Conservation (phyloP, 2,329 filamentous ascomycete genomes). For the Colletotrichum sojae region DNA sequence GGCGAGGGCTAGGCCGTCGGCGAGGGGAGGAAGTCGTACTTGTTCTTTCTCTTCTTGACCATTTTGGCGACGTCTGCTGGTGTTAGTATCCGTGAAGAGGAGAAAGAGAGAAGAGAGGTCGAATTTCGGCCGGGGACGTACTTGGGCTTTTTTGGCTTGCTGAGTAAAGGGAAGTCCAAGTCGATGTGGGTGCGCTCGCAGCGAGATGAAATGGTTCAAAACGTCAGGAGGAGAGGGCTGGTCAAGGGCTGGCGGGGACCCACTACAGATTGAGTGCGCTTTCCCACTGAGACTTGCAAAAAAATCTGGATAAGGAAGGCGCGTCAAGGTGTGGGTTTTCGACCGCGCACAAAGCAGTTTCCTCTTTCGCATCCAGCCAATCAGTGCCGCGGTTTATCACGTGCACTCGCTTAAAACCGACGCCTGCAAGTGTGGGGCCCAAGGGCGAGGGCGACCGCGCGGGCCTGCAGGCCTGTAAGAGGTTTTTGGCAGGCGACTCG, state of each 20-base stretch:
- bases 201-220: not conserved
- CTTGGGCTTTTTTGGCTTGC: constrained; percentile 42
- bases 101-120: constrained; percentile 40
- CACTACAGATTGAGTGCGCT: not conserved
- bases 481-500: not conserved
- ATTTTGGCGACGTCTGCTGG: constrained; percentile 71
- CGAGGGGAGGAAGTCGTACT: constrained; percentile 62
- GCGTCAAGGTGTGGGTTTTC: not conserved
- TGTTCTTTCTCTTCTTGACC: constrained; percentile 82
- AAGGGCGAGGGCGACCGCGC: constrained; percentile 21
- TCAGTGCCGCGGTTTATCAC: accelerated
- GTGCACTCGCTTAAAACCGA: constrained; percentile 45
- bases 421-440: constrained; percentile 34
- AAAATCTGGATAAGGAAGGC: not conserved
- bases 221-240: constrained; percentile 12
- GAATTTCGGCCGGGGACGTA: constrained; percentile 35
- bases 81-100: constrained; percentile 46
- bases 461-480: constrained; percentile 22
- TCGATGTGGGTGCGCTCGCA: constrained; percentile 11
- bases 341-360: constrained; percentile 1
- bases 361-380: not conserved
- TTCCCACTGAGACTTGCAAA: not conserved
- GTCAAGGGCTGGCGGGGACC: constrained; percentile 25
- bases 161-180: constrained; percentile 34
- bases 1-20: not conserved